Evolutionary conservation across 2,329 filamentous ascomycete genomes (phyloP).

Genomic region (Claviceps africana): DNA sequence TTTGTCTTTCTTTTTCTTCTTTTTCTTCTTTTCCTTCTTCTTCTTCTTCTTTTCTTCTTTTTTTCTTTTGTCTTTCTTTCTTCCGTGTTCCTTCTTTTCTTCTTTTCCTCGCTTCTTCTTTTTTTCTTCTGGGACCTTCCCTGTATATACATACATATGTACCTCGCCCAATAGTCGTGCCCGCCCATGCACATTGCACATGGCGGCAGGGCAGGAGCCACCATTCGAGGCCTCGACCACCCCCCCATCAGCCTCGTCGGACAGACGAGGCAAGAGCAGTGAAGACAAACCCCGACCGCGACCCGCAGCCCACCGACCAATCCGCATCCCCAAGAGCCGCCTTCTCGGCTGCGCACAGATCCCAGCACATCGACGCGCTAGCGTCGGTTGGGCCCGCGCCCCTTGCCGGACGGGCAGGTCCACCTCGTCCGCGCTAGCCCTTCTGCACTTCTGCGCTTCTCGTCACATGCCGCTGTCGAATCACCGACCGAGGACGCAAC

Average conservation of each 20-base stretch:
- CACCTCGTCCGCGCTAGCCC: no score
- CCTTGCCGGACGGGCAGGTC: no score
- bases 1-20: neutral
- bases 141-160: neutral
- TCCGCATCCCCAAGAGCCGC: conserved; percentile 24
- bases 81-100: no score
- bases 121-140: no score
- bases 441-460: no score
- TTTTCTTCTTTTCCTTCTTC: neutral
- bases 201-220: no score
- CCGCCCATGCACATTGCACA: neutral
- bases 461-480: conserved; percentile 26
- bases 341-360: conserved; percentile 9
- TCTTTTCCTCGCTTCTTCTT: no score
- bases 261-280: neutral
- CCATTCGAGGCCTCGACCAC: no score
- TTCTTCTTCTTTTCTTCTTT: neutral
- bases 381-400: conserved; percentile 32
- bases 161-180: no score
- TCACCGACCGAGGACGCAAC: conserved; percentile 1
- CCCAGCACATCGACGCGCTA: conserved; percentile 22
- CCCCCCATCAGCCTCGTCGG: neutral
- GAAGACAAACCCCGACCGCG: no score
- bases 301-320: conserved; percentile 23
- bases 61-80: neutral